Evolutionary conservation across 345 rosid species (phyloP).

Genomic region (Populus ilicifolia): DNA sequence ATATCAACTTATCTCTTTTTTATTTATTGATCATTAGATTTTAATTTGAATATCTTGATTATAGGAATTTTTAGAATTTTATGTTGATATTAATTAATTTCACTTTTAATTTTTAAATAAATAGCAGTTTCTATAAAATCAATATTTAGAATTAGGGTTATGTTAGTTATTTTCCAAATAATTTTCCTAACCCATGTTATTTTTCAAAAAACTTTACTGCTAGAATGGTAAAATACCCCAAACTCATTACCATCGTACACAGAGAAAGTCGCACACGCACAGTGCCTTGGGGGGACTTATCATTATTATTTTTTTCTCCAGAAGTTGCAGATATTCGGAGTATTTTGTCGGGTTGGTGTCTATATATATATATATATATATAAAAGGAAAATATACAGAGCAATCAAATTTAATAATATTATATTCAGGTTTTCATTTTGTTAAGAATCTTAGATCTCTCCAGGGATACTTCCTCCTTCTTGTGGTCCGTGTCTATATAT

Average conservation of each 20-base stretch:
- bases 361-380: background rate
- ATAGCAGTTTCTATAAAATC: too few species aligned
- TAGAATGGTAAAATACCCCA: too few species aligned
- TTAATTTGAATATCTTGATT: too few species aligned
- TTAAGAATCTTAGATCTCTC: conserved; percentile 27
- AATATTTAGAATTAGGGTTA: too few species aligned
- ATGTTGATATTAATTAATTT: too few species aligned
- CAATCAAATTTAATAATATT: background rate
- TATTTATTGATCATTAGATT: too few species aligned
- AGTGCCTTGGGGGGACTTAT: background rate
- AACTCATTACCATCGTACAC: background rate
- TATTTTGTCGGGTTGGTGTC: conserved; percentile 64
- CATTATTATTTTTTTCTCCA: background rate
- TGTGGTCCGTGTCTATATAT: background rate
- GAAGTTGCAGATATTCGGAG: conserved; percentile 60
- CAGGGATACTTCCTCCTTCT: background rate
- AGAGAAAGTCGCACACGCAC: background rate
- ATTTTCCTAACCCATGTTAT: too few species aligned
- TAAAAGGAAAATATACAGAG: background rate
- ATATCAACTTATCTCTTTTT: too few species aligned
- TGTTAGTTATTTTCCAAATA: too few species aligned
- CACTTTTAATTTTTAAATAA: too few species aligned
- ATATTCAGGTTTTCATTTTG: conserved; percentile 19
- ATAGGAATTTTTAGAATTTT: too few species aligned
- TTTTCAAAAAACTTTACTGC: too few species aligned